A percentile compares a stretch with the other conserved stretches of the same genome.
Evolutionary conservation across 441 rosid genomes (phyloP).

Genomic region (Croton setiger): DNA sequence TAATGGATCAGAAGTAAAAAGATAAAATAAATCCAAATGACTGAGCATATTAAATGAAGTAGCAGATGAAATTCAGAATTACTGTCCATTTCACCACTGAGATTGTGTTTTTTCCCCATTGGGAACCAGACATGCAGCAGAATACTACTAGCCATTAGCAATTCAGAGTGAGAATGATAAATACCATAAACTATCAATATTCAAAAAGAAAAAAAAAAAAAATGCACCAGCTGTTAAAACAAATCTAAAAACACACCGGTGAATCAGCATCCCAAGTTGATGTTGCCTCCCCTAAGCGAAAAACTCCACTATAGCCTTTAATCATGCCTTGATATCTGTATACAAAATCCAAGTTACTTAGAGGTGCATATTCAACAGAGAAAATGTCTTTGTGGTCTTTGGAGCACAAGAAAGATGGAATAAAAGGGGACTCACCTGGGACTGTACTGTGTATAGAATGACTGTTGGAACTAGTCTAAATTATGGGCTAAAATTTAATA

Average conservation of each 20-base stretch:
- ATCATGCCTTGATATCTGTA: conserved; percentile 90
- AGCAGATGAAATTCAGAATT: neutral
- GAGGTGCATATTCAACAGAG: conserved; percentile 5
- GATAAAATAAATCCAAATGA: neutral
- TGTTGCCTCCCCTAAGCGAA: conserved; percentile 97
- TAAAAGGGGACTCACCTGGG: neutral
- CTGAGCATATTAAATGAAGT: neutral
- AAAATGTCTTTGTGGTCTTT: neutral
- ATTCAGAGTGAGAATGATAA: neutral
- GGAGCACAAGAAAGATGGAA: neutral
- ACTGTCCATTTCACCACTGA: neutral
- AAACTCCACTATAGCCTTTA: conserved; percentile 88
- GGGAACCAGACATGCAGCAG: conserved; percentile 1
- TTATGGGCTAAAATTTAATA: conserved; percentile 14
- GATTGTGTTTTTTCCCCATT: neutral
- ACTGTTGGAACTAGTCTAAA: neutral
- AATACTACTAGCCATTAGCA: neutral
- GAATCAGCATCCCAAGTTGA: conserved; percentile 97
- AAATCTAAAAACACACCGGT: conserved; percentile 49
- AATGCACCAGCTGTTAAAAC: neutral
- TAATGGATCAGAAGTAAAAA: neutral
- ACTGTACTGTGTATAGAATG: conserved; percentile 6
- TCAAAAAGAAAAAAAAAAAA: conserved; percentile 4
- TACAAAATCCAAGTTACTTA: conserved; percentile 19
- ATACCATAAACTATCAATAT: conserved; percentile 5